A percentile compares a stretch with the other conserved stretches of the same genome.
phyloP scores from a whole-genome alignment of 2,329 filamentous ascomycete genomes.

The Pseudogymnoascus sp. region DNA sequence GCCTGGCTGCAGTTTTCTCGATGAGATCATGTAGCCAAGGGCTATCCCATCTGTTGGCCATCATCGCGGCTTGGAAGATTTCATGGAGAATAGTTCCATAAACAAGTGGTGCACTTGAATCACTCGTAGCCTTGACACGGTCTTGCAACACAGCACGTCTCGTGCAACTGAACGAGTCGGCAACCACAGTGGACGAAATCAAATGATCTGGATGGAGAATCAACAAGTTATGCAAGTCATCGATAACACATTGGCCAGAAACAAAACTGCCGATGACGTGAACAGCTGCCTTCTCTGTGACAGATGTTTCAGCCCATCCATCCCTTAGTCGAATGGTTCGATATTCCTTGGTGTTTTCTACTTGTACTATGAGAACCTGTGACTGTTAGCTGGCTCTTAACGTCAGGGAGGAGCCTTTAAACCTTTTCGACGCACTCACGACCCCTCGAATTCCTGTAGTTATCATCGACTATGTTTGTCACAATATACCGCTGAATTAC shows the following conservation, averaged over 20 bases:
- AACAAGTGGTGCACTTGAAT: slow-evolving; percentile 69
- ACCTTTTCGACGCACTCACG: slow-evolving; percentile 61
- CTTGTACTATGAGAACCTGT: slow-evolving; percentile 72
- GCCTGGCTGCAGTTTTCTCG: slow-evolving; percentile 58
- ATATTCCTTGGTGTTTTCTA: slow-evolving; percentile 58
- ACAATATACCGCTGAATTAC: slow-evolving; percentile 83
- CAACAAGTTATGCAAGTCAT: slow-evolving; percentile 74
- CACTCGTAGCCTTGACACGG: slow-evolving; percentile 82
- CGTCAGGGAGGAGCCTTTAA: not conserved
- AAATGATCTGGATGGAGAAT: slow-evolving; percentile 93
- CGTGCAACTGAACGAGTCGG: slow-evolving; percentile 90
- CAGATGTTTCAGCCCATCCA: slow-evolving; percentile 78
- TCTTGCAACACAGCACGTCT: slow-evolving; percentile 90
- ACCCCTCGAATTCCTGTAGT: slow-evolving; percentile 57
- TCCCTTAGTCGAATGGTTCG: slow-evolving; percentile 70
- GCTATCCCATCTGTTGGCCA: slow-evolving; percentile 71
- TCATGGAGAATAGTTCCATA: slow-evolving; percentile 94
- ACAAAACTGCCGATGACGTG: slow-evolving; percentile 79
- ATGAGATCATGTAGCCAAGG: slow-evolving; percentile 59
- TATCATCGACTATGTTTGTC: slow-evolving; percentile 60
- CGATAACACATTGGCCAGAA: slow-evolving; percentile 66
- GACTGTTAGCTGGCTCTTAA: slow-evolving; percentile 3
- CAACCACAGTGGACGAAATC: slow-evolving; percentile 87
- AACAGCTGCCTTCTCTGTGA: slow-evolving; percentile 65
- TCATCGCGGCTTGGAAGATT: slow-evolving; percentile 84